phyloP scores from a whole-genome alignment of 2,329 filamentous ascomycete genomes.

The Fulvia fulva region DNA sequence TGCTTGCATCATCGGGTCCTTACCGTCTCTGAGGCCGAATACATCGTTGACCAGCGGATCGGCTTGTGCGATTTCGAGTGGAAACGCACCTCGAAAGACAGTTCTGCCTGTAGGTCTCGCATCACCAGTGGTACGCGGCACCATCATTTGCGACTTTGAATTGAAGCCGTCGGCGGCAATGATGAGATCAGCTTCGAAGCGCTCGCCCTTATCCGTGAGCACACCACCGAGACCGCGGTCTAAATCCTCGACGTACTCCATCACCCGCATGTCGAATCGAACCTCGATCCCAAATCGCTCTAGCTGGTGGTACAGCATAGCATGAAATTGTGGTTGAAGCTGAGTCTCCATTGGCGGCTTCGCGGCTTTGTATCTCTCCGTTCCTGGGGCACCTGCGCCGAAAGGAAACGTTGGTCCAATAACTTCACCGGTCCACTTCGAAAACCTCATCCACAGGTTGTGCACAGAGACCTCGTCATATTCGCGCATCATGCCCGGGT shows the following conservation, averaged over 20 bases:
- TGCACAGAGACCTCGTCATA: slow-evolving; percentile 19
- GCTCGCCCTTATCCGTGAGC: slow-evolving; percentile 37
- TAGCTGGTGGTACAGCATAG: slow-evolving; percentile 21
- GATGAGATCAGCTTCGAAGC: slow-evolving; percentile 40
- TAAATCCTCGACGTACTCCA: slow-evolving; percentile 45
- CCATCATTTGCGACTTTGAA: slow-evolving; percentile 8
- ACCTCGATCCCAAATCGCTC: slow-evolving; percentile 20
- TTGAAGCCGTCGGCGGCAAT: slow-evolving; percentile 32
- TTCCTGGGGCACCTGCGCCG: slow-evolving; percentile 5
- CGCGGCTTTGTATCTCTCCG: slow-evolving; percentile 8
- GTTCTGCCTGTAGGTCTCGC: slow-evolving; percentile 20
- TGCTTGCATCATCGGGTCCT: slow-evolving; percentile 16
- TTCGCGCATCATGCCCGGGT: slow-evolving; percentile 19
- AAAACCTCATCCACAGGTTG: slow-evolving; percentile 18
- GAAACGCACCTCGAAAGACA: slow-evolving; percentile 19
- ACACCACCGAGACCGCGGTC: slow-evolving; percentile 24
- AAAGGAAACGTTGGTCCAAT: slow-evolving; percentile 16
- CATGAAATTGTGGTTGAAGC: slow-evolving; percentile 18
- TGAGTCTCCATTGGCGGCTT: slow-evolving; percentile 19
- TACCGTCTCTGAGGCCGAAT: slow-evolving; percentile 18
- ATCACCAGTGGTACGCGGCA: slow-evolving; percentile 7
- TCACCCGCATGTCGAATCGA: slow-evolving; percentile 26
- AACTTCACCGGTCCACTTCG: slow-evolving; percentile 19
- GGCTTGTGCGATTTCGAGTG: slow-evolving; percentile 17
- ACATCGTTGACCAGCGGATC: slow-evolving; percentile 18